Evolutionary conservation across 2,329 filamentous ascomycete species (phyloP), one percentile per base, ranked within the genome.

Genomic region (Aspergillus pseudonomiae): DNA sequence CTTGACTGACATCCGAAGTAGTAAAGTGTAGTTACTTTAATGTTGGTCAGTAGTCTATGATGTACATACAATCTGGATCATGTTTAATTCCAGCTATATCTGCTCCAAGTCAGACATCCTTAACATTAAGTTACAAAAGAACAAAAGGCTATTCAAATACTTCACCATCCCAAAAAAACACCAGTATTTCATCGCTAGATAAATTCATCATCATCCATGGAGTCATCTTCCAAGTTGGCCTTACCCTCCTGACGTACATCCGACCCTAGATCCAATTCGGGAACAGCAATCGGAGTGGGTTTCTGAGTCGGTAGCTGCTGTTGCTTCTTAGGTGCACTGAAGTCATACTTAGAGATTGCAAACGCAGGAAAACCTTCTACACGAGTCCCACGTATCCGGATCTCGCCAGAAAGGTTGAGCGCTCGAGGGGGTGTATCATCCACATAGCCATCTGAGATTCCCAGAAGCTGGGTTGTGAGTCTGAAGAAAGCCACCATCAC

Each of bases 391-490:
- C 72, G 73, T 43, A 77, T 69, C 10, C 71, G 68, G 12, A 76
- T 67, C 57, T 75, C 72, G 30, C 74, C 74, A 0, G 74, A 59
- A 5, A 75, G 62, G 46, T 73, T 73, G 21, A 68, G 60, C 54
- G 70, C 52, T 19, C 67, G 66, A 4, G 62, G 62, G 14, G 68
- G 61, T 43, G 72, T 69, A 56, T 81, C 73, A 57, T 81, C 78
- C 12, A 80, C 76, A 61, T 77, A 81, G 3, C 79, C 79, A 72
- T 81, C 78, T 70, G 73, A 79, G 39, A 81, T 59, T 4, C 81
- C 79, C 19, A 80, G 65, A 1, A 79, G 57, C 53, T 80, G 77
- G 26, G 72, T 69, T 16, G 73, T 46, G 19, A 80, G 65, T 19
- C 75, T 67, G 63, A 71, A 70, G 41, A 76, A 60, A 1, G 74